These are phyloP conservation scores for Amesomyces nigricolor DNA, from an alignment of 2,329 filamentous ascomycete genomes.

Conservation along the genomic window DNA sequence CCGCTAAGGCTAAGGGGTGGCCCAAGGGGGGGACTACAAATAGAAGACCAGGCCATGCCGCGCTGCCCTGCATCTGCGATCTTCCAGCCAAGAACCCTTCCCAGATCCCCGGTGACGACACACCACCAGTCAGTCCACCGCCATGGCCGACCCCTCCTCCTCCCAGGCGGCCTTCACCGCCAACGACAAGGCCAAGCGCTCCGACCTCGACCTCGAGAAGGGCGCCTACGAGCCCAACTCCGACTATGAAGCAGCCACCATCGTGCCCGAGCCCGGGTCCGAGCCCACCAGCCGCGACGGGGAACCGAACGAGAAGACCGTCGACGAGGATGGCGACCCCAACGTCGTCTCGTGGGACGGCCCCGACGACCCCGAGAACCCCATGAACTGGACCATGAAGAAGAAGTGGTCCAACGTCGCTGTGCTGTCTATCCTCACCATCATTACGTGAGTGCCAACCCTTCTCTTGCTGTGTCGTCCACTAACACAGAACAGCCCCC, in stretches of 20 bases:
- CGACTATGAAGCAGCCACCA: slow-evolving; percentile 17
- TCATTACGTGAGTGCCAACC: slow-evolving; percentile 44
- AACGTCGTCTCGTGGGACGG: slow-evolving; percentile 47
- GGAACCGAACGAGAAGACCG: slow-evolving; percentile 1
- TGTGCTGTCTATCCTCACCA: slow-evolving; percentile 51
- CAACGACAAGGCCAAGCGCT: background rate
- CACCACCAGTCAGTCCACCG: background rate
- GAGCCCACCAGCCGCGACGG: slow-evolving; percentile 6
- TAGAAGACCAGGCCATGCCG: background rate
- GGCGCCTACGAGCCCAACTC: slow-evolving; percentile 16
- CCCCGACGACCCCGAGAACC: slow-evolving; percentile 46
- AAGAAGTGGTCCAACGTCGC: slow-evolving; percentile 54
- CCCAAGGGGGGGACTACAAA: background rate
- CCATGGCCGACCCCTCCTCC: slow-evolving; percentile 8
- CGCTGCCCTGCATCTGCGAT: background rate
- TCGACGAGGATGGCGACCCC: slow-evolving; percentile 29
- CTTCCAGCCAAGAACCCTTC: slow-evolving; percentile 4
- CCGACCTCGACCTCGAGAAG: slow-evolving; percentile 20
- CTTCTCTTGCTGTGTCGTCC: slow-evolving; percentile 34
- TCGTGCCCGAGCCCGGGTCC: slow-evolving; percentile 9
- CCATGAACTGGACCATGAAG: slow-evolving; percentile 49
- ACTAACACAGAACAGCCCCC: slow-evolving; percentile 9
- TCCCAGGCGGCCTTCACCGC: background rate
- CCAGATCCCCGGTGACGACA: slow-evolving; percentile 2
- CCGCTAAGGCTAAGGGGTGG: background rate